Conservation (phyloP, 768 basidiomycete genomes). For the Rhodosporidiobolus sp. region DNA sequence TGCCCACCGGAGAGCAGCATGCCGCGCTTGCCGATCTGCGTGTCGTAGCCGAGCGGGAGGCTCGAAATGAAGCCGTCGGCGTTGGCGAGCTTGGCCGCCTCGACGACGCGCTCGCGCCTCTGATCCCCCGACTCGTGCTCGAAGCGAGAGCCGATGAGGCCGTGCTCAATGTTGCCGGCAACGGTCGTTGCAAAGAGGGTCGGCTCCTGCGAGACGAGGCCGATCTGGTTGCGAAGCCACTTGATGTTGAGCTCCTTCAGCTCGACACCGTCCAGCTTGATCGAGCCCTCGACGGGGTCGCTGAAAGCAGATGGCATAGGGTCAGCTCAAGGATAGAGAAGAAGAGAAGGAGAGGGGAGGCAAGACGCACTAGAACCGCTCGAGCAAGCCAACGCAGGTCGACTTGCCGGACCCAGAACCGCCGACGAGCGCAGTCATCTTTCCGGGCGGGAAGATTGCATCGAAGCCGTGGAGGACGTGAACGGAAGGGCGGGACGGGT, state of each 20-base stretch:
- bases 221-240: constrained; percentile 48
- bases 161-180: constrained; percentile 54
- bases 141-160: constrained; percentile 52
- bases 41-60: constrained; percentile 54
- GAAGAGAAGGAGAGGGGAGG: neutral
- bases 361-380: constrained; percentile 42
- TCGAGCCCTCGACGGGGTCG: constrained; percentile 50
- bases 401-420: constrained; percentile 52
- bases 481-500: constrained; percentile 66
- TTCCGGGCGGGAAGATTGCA: constrained; percentile 68
- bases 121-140: constrained; percentile 49
- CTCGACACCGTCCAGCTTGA: constrained; percentile 52
- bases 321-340: too few species aligned
- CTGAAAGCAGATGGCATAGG: constrained; percentile 34
- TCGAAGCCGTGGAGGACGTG: constrained; percentile 70
- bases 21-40: constrained; percentile 50
- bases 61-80: constrained; percentile 54
- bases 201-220: constrained; percentile 51
- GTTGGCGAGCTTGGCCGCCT: constrained; percentile 54
- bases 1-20: constrained; percentile 55
- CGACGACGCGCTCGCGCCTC: constrained; percentile 51
- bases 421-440: constrained; percentile 56
- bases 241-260: constrained; percentile 52
- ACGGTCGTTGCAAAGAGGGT: constrained; percentile 54
- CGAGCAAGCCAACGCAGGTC: constrained; percentile 51